phyloP scores from a whole-genome alignment of 2,329 filamentous ascomycete genomes.

The Aspergillus melleus region DNA sequence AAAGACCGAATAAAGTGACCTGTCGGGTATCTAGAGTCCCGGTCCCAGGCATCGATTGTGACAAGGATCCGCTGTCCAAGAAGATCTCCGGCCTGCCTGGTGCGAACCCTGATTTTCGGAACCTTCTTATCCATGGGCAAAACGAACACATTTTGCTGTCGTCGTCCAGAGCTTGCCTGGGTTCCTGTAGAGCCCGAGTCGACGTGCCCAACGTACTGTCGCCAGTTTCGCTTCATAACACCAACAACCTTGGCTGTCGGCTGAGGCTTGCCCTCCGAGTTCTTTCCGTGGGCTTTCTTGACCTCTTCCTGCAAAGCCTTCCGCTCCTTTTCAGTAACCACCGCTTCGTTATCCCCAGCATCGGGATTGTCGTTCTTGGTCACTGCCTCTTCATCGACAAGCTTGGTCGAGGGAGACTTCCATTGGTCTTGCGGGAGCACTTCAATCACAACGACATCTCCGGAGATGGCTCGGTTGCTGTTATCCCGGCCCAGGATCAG shows the following conservation, averaged over 20 bases:
- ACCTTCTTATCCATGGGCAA: constrained; percentile 98
- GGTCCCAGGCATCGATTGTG: constrained; percentile 92
- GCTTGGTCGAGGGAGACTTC: constrained; percentile 93
- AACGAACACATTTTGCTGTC: constrained; percentile 90
- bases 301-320: constrained; percentile 89
- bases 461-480: constrained; percentile 90
- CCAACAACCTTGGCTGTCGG: constrained; percentile 92
- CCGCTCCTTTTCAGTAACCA: constrained; percentile 87
- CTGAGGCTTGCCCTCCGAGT: constrained; percentile 73
- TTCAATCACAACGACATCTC: constrained; percentile 90
- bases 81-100: constrained; percentile 83
- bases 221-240: constrained; percentile 92
- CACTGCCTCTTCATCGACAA: constrained; percentile 88
- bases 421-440: constrained; percentile 91
- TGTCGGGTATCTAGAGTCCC: constrained; percentile 86
- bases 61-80: constrained; percentile 89
- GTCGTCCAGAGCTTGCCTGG: constrained; percentile 71
- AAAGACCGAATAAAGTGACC: constrained; percentile 93
- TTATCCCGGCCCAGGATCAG: constrained; percentile 90
- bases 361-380: constrained; percentile 95
- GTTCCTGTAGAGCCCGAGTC: constrained; percentile 81
- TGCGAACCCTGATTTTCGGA: constrained; percentile 91
- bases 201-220: constrained; percentile 95
- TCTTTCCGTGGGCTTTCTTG: constrained; percentile 76
- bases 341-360: constrained; percentile 67